Evolutionary conservation across 2,329 filamentous ascomycete species (phyloP).

Genomic region (Hypoxylon sp.): DNA sequence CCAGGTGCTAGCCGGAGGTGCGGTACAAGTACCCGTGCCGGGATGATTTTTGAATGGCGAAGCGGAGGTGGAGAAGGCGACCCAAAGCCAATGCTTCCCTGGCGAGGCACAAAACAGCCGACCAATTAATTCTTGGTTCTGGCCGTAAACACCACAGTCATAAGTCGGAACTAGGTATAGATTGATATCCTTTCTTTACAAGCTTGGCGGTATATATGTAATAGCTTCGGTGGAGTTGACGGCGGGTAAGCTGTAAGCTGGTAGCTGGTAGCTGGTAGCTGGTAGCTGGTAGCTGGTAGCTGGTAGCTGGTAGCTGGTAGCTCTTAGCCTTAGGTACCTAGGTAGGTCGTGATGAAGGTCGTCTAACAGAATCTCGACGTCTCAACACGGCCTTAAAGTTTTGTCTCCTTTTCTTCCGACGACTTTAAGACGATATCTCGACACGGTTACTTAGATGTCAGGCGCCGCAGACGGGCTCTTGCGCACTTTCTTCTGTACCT

Average conservation of each 20-base stretch:
- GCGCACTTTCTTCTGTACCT: not conserved
- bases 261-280: no score
- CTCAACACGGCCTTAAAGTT: not conserved
- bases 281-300: no score
- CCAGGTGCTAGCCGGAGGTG: constrained; percentile 38
- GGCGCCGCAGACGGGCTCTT: constrained; percentile 25
- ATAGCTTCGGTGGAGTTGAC: constrained; percentile 34
- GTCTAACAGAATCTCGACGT: not conserved
- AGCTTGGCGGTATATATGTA: constrained; percentile 5
- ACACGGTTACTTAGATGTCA: constrained; percentile 22
- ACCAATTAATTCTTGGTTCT: constrained; percentile 34
- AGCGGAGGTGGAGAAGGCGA: constrained; percentile 45
- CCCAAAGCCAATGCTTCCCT: constrained; percentile 39
- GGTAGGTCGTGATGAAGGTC: not conserved
- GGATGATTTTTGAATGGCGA: constrained; percentile 42
- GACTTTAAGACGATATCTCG: constrained; percentile 4
- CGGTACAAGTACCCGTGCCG: constrained; percentile 42
- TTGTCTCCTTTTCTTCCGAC: constrained; percentile 1
- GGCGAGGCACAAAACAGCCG: constrained; percentile 35
- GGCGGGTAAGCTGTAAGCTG: no score
- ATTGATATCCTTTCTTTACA: constrained; percentile 6
- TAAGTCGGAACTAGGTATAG: constrained; percentile 2
- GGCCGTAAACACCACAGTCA: constrained; percentile 23
- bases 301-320: constrained; percentile 10
- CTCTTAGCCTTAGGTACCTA: constrained; percentile 1